phyloP scores from a whole-genome alignment of 352 stramenopile genomes.

The Globisporangium okanoganense region DNA sequence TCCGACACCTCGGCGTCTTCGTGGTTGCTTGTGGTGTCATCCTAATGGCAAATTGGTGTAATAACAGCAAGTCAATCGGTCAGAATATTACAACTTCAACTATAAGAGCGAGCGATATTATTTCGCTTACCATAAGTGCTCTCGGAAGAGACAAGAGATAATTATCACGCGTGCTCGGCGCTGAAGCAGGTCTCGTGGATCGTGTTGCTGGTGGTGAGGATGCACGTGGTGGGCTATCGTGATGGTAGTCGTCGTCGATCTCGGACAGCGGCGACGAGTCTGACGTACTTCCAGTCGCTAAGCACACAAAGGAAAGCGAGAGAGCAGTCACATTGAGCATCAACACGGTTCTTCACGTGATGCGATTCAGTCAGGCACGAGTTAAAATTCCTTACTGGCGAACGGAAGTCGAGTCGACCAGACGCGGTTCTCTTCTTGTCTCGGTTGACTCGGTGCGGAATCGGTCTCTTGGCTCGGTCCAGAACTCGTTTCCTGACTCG shows the following conservation, averaged over 20 bases:
- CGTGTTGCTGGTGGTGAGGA: not conserved
- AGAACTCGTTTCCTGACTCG: not conserved
- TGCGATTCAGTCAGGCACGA: too few relatives aligned
- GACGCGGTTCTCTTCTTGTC: slow-evolving; percentile 10
- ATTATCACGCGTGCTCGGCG: not conserved
- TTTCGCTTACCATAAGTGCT: not conserved
- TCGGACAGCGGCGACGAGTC: slow-evolving; percentile 8
- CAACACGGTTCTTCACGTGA: too few relatives aligned
- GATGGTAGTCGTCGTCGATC: slow-evolving; percentile 1
- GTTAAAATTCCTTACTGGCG: slow-evolving; percentile 17
- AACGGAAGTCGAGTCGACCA: slow-evolving; percentile 28
- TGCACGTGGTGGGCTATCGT: not conserved
- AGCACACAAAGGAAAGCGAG: not conserved
- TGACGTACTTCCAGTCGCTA: slow-evolving; percentile 3
- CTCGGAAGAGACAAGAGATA: not conserved
- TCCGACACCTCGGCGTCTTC: slow-evolving; percentile 11
- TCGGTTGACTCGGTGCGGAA: slow-evolving; percentile 10
- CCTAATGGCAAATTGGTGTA: not conserved
- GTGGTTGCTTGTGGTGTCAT: not conserved
- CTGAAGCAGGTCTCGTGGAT: not conserved
- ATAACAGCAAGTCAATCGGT: not conserved
- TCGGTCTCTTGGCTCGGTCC: slow-evolving; percentile 8
- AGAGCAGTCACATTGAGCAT: not conserved
- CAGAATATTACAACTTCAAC: not conserved
- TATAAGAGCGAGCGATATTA: not conserved